Base-by-base conservation (phyloP, 495 filamentous ascomycete genomes). In the Penicillium daleae region DNA sequence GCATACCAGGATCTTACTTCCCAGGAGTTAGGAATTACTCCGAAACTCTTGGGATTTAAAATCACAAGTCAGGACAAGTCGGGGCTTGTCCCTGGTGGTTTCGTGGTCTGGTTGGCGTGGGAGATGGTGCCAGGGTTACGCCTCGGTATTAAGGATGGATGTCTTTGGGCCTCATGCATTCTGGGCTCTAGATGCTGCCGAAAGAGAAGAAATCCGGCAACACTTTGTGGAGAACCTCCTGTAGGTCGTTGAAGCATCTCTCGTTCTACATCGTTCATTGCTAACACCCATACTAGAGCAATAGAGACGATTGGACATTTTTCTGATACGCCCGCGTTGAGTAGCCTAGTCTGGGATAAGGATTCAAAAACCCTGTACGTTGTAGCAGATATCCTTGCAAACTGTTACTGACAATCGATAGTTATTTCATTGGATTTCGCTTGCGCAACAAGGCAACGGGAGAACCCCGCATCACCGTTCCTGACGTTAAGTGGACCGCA, bases 131-230 rank as follows among this genome's bases (percentile, higher is more conserved):
- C 17, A 21, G 50, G 50, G 13, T 0, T 53, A 26, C 50, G 50
- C 31, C 31, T 32, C 19, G 26, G 29, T 2, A 53, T 10, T 12
- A 53, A 31, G 50, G 8, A 53, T 53, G 27, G 50, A 15, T n/a
- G n/a, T n/a, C n/a, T n/a, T n/a, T n/a, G n/a, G n/a, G n/a, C n/a
- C 50, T 2, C 6, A 53, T 4, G 24, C 4, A 6, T 29, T 49
- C 24, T 49, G 46, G 21, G 46, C 10, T 6, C 7, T 49, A 5
- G 24, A 27, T 2, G 1, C 4, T 49, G 46, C 9, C 22, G 46
- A 49, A 4, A 49, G 46, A 49, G 46, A 49, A 49, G 46, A 49
- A 49, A 49, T 27, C 24, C 13, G 46, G 21, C 24, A 49, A 27
- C 17, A 29, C 24, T 49, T 49, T 12, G 46, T 0, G 46, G 17